Conservation (phyloP, 179 eudicot species). For the Beta lomatogona region DNA sequence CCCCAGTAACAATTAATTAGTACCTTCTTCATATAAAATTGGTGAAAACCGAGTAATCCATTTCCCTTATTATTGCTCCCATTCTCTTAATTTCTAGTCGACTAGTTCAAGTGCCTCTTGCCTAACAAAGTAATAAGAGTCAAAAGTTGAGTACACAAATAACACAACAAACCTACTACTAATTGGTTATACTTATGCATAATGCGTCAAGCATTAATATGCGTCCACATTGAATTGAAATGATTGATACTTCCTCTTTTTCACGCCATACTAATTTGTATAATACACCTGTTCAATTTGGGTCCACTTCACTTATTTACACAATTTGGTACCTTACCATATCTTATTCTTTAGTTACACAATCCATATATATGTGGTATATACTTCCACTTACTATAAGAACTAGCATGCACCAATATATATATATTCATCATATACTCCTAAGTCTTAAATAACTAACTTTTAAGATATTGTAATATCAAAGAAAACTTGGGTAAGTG, state of each 20-base stretch:
- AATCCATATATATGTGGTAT: background rate
- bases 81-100: no score
- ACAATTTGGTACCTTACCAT: background rate
- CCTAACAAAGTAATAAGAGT: background rate
- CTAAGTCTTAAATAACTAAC: no score
- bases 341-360: background rate
- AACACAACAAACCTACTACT: background rate
- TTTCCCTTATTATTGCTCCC: no score
- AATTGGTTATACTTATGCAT: background rate
- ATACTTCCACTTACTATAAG: background rate
- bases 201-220: constrained; percentile 4
- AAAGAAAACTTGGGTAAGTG: no score
- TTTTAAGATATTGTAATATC: no score
- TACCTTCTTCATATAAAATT: no score
- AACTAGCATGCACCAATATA: background rate
- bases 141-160: background rate
- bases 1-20: no score
- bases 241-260: background rate
- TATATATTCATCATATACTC: background rate
- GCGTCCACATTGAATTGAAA: background rate
- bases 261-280: background rate
- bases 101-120: background rate
- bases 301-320: background rate
- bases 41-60: no score
- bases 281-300: background rate